Base-by-base conservation (phyloP, 2,329 filamentous ascomycete species). In the Rhinocladiella similis region DNA sequence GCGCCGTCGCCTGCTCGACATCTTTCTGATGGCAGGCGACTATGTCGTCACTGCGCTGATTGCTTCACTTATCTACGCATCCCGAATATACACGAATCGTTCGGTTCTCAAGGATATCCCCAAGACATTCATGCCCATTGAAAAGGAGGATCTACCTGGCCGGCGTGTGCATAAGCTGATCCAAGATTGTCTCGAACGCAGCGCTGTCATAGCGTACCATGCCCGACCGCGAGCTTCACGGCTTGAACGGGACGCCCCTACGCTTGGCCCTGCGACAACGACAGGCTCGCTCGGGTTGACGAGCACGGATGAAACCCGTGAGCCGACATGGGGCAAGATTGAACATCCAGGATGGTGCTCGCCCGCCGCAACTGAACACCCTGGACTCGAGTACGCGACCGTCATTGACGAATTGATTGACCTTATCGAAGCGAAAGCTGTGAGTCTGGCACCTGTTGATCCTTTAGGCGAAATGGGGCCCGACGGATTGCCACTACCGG, bases 321-420 rank as follows among this genome's bases (percentile, higher is more conserved):
- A 78, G 42, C 83, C 88, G 22, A 83, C 76, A 62, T 97, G 93
- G 93, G 91, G 90, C 19, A 76, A 84, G n/a, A 85, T 97, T 50
- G 84, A 89, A 57, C 94, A 99, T 69, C 79, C 85, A 14, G 94
- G 93, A 50, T 97, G 94, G 93, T 88, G 88, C 1, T 89, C 91
- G 1, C 93, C 93, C 5, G 82, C 83, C 27, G 88, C 85, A 1
- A 77, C 82, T 7, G 89, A 94, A 67, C 75, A 94, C 16, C 86
- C 90, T 3, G 85, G 90, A 67, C 75, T 97, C n/a, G 86, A 95
- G 62, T 97, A 96, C 72, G 82, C 80, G 65, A 85, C 85, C 1
- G 90, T 99, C 20, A 79, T 97, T 16, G 80, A 83, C 36, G 93
- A 97, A 72, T 79, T 99, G 20, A 90, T 92, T 1, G 88, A 95